Percentiles rank a stretch among this genome's conserved stretches.
phyloP scores from a whole-genome alignment of 1,284 basidiomycete species.

The Sporisorium graminicola region DNA sequence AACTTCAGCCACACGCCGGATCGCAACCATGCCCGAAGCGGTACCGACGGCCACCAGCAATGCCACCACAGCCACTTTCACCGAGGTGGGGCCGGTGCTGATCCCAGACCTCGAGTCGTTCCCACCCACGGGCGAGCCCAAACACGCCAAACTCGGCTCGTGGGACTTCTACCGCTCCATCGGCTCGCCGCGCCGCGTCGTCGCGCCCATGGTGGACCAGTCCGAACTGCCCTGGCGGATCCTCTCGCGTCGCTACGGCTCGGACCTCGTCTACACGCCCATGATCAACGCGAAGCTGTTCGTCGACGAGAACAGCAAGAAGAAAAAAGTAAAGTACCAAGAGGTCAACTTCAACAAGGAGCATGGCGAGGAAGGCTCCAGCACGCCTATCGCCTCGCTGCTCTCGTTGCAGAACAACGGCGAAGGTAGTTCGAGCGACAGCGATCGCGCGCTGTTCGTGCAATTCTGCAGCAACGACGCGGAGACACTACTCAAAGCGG shows the following conservation, averaged over 20 bases:
- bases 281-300: constrained; percentile 98
- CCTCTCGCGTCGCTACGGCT: constrained; percentile 86
- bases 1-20: neutral
- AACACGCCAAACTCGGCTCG: constrained; percentile 76
- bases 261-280: constrained; percentile 88
- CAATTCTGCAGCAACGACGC: constrained; percentile 95
- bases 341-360: constrained; percentile 55
- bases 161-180: constrained; percentile 87
- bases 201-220: constrained; percentile 98
- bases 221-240: constrained; percentile 89
- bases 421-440: constrained; percentile 57
- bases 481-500: constrained; percentile 74
- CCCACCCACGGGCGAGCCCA: constrained; percentile 62
- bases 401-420: constrained; percentile 12
- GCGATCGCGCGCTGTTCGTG: constrained; percentile 86
- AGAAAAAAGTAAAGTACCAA: constrained; percentile 48
- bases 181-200: constrained; percentile 85
- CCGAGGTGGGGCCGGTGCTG: constrained; percentile 32
- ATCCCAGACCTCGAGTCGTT: constrained; percentile 56
- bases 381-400: constrained; percentile 4
- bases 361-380: constrained; percentile 56
- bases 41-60: neutral
- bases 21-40: constrained; percentile 38
- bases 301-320: constrained; percentile 63
- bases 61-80: neutral